phyloP scores from a whole-genome alignment of 2,329 filamentous ascomycete species.

The Xylaria sp. region DNA sequence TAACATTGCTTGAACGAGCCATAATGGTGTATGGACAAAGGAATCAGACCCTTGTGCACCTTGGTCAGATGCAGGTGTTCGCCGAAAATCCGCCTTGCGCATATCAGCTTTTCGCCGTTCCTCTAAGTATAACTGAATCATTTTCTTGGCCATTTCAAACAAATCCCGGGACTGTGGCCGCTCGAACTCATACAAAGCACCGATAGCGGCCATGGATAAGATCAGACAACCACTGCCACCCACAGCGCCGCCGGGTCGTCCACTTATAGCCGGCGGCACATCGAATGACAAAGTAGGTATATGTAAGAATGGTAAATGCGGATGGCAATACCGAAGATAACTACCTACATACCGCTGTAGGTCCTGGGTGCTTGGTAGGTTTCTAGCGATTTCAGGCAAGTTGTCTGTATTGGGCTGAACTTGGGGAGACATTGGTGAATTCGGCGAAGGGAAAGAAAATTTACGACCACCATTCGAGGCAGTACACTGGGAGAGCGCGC shows the following conservation, averaged over 20 bases:
- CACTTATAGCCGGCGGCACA: slow-evolving; percentile 69
- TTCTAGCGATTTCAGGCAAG: slow-evolving; percentile 58
- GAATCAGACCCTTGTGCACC: slow-evolving; percentile 59
- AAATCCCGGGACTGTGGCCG: slow-evolving; percentile 78
- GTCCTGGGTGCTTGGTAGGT: slow-evolving; percentile 80
- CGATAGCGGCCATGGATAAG: slow-evolving; percentile 82
- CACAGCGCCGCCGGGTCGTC: slow-evolving; percentile 59
- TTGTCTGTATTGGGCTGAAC: slow-evolving; percentile 54
- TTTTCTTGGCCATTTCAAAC: slow-evolving; percentile 92
- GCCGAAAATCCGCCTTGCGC: slow-evolving; percentile 64
- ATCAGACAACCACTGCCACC: slow-evolving; percentile 87
- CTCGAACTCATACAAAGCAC: slow-evolving; percentile 81
- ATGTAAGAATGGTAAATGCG: slow-evolving; percentile 93
- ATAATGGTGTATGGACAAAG: slow-evolving; percentile 79
- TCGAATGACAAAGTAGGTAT: slow-evolving; percentile 92
- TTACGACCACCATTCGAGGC: slow-evolving; percentile 62
- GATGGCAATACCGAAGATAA: slow-evolving; percentile 91
- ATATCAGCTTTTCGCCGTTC: slow-evolving; percentile 87
- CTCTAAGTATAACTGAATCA: slow-evolving; percentile 92
- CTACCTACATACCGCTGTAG: slow-evolving; percentile 89
- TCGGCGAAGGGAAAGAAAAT: slow-evolving; percentile 65
- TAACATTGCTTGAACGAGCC: slow-evolving; percentile 96
- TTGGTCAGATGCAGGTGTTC: slow-evolving; percentile 54
- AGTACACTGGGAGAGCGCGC: slow-evolving; percentile 62
- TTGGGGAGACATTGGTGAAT: slow-evolving; percentile 60